A percentile compares a stretch with the other conserved stretches of the same genome.
Conservation (phyloP, 306 rosid species). For the Fagus sylvatica region DNA sequence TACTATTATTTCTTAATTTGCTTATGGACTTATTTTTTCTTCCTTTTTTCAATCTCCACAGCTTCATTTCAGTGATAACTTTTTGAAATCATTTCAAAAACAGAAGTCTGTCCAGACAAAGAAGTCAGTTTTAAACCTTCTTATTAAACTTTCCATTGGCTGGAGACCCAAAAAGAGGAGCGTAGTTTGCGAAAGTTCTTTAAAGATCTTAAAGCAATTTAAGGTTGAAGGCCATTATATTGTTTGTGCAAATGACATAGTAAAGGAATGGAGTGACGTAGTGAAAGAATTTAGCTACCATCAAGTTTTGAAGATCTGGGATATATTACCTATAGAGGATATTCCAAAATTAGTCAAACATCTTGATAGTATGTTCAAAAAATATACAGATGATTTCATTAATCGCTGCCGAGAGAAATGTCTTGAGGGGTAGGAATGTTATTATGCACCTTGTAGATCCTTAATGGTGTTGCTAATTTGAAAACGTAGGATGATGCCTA, state of each 20-base stretch:
- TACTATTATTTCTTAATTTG: not conserved
- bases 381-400: slow-evolving; percentile 15
- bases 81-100: slow-evolving; percentile 66
- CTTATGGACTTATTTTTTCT: not conserved
- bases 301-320: no score
- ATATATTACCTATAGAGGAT: slow-evolving; percentile 52
- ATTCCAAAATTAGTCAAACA: slow-evolving; percentile 57
- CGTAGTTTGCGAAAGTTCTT: slow-evolving; percentile 42
- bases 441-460: not conserved
- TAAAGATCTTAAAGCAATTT: slow-evolving; percentile 48
- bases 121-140: slow-evolving; percentile 47
- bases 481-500: not conserved
- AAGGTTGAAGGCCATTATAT: slow-evolving; percentile 57
- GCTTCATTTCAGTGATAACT: slow-evolving; percentile 71
- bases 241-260: slow-evolving; percentile 56
- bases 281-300: slow-evolving; percentile 24
- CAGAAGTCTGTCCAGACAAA: slow-evolving; percentile 31
- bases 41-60: slow-evolving; percentile 14
- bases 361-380: slow-evolving; percentile 55
- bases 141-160: slow-evolving; percentile 61
- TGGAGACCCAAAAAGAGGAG: slow-evolving; percentile 67
- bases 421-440: slow-evolving; percentile 51
- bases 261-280: slow-evolving; percentile 46
- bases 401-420: slow-evolving; percentile 51
- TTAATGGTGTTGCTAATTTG: no score